These are phyloP conservation scores for Wickerhamomyces canadensis DNA, from an alignment of 805 yeast species.

Conservation along the genomic window DNA sequence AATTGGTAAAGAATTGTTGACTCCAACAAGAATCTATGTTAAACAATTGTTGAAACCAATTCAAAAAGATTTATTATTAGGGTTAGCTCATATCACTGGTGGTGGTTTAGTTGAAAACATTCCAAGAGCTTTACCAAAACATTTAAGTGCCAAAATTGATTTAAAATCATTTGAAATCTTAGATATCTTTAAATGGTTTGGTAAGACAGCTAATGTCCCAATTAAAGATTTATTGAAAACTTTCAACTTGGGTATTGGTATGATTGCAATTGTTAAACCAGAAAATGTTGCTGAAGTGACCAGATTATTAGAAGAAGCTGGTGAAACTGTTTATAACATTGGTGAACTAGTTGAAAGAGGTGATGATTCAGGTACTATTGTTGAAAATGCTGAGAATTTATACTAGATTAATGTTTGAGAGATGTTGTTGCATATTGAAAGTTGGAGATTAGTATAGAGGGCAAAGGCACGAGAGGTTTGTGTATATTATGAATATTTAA, in stretches of 20 bases:
- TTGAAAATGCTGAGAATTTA: slow-evolving; percentile 33
- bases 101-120: slow-evolving; percentile 96
- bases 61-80: slow-evolving; percentile 62
- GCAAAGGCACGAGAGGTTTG: neutral
- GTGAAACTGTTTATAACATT: slow-evolving; percentile 70
- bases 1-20: slow-evolving; percentile 79
- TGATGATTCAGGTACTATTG: slow-evolving; percentile 45
- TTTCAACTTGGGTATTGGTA: slow-evolving; percentile 93
- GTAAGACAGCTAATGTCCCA: slow-evolving; percentile 87
- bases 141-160: slow-evolving; percentile 77
- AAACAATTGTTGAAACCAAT: slow-evolving; percentile 79
- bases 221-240: slow-evolving; percentile 80
- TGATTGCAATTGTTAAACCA: slow-evolving; percentile 79
- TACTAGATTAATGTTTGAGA: slow-evolving; percentile 12
- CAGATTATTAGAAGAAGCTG: slow-evolving; percentile 49
- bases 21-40: slow-evolving; percentile 93
- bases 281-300: slow-evolving; percentile 57
- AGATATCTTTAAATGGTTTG: slow-evolving; percentile 90
- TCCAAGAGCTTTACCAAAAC: slow-evolving; percentile 86
- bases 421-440: too few relatives aligned
- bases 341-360: slow-evolving; percentile 51
- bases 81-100: slow-evolving; percentile 96
- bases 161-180: slow-evolving; percentile 80
- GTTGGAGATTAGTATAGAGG: neutral
- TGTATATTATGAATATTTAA: neutral